Percentiles rank a stretch among this genome's conserved stretches.
Evolutionary conservation across 306 rosid genomes (phyloP).

Genomic region (Adenanthera pavonina): DNA sequence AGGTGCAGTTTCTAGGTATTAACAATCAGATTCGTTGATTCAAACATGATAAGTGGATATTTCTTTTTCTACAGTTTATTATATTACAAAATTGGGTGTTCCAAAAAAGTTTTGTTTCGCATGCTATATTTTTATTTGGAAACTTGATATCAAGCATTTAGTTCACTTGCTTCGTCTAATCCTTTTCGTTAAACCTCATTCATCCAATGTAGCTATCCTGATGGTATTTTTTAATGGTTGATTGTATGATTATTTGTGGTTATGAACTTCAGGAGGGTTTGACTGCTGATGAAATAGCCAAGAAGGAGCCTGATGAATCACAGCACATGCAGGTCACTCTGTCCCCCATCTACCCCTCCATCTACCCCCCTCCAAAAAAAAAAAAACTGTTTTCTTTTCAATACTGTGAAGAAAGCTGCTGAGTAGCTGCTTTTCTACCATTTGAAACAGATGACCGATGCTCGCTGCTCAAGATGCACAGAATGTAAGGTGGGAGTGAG

Average conservation of each 20-base stretch:
- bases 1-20: not conserved
- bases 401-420: constrained; percentile 33
- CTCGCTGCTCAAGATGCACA: constrained; percentile 84
- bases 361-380: not conserved
- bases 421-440: constrained; percentile 37
- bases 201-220: not conserved
- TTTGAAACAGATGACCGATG: constrained; percentile 83
- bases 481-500: constrained; percentile 81
- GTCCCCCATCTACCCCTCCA: not conserved
- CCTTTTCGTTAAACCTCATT: not conserved
- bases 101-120: not conserved
- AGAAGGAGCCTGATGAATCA: constrained; percentile 75
- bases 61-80: not conserved
- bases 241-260: constrained; percentile 29
- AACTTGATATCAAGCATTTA: not conserved
- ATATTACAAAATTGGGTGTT: not conserved
- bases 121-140: not conserved
- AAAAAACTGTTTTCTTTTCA: not conserved
- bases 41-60: not conserved
- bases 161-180: not conserved
- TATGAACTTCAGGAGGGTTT: constrained; percentile 76
- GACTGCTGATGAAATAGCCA: constrained; percentile 75
- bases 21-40: not conserved
- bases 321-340: constrained; percentile 78
- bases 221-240: not conserved